phyloP scores from a whole-genome alignment of 768 basidiomycete species.

The Cyathus striatus region DNA sequence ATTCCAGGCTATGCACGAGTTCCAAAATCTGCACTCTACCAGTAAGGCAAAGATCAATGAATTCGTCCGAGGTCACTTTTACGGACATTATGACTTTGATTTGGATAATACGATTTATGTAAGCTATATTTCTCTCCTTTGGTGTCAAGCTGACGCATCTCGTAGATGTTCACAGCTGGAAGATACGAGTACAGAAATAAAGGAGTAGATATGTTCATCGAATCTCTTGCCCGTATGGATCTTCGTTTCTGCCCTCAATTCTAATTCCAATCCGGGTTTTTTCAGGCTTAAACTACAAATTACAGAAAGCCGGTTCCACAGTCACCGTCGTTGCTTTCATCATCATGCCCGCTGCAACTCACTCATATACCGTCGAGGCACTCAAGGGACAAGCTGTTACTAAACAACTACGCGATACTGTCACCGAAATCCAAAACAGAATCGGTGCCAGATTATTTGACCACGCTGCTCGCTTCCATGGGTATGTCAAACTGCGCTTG shows the following conservation, averaged over 20 bases:
- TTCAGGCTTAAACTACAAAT: constrained; percentile 43
- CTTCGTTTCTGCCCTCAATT: constrained; percentile 1
- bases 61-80: constrained; percentile 96
- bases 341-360: constrained; percentile 95
- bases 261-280: constrained; percentile 1
- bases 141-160: background rate
- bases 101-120: constrained; percentile 88
- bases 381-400: constrained; percentile 96
- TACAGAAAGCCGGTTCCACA: constrained; percentile 56
- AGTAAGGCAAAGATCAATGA: constrained; percentile 98
- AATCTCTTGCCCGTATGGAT: constrained; percentile 79
- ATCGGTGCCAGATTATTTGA: constrained; percentile 92
- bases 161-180: constrained; percentile 96
- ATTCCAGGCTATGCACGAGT: constrained; percentile 99
- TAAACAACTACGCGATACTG: constrained; percentile 93
- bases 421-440: constrained; percentile 91
- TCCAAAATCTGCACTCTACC: constrained; percentile 90
- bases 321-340: constrained; percentile 96
- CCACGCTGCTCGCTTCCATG: constrained; percentile 88
- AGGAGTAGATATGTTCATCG: constrained; percentile 99
- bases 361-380: constrained; percentile 96
- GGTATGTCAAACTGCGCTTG: constrained; percentile 42
- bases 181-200: constrained; percentile 99
- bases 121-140: constrained; percentile 15
- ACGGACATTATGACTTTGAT: constrained; percentile 96